These are phyloP conservation scores for Globisporangium emineosum DNA, from an alignment of 352 stramenopile species.

Conservation along the genomic window DNA sequence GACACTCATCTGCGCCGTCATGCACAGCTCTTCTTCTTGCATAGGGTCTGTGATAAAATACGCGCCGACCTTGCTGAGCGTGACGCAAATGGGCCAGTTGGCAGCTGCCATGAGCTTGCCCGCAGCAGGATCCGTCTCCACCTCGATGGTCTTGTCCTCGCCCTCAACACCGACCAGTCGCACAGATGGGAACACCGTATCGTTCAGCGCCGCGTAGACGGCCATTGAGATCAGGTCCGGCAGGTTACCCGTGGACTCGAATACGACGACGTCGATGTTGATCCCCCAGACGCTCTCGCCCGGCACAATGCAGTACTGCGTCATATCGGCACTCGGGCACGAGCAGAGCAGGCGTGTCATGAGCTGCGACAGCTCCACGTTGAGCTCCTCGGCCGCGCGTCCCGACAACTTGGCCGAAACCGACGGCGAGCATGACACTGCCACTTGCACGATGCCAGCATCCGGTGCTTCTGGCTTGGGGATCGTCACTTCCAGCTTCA, in stretches of 20 bases:
- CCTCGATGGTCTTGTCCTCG: constrained; percentile 75
- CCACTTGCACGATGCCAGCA: constrained; percentile 48
- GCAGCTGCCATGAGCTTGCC: constrained; percentile 49
- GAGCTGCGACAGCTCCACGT: constrained; percentile 75
- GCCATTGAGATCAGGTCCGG: constrained; percentile 76
- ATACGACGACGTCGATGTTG: constrained; percentile 75
- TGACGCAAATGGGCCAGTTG: constrained; percentile 72
- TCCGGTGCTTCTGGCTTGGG: constrained; percentile 43
- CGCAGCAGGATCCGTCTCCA: constrained; percentile 64
- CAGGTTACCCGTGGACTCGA: constrained; percentile 75
- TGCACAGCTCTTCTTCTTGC: constrained; percentile 78
- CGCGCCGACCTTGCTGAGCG: constrained; percentile 68
- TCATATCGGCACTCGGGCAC: constrained; percentile 45
- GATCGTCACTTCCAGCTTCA: constrained; percentile 70
- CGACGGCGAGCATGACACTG: constrained; percentile 66
- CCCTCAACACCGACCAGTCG: constrained; percentile 65
- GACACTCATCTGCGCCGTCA: constrained; percentile 70
- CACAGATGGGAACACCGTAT: constrained; percentile 76
- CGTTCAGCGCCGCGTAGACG: constrained; percentile 76
- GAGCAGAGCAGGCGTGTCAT: constrained; percentile 68
- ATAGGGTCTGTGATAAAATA: constrained; percentile 65
- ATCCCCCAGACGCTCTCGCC: constrained; percentile 74
- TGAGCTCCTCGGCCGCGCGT: constrained; percentile 68
- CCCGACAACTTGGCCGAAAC: constrained; percentile 72
- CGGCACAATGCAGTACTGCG: constrained; percentile 64